Conservation (phyloP, 371 early-diverging fungal genomes). For the Saksenaea vasiformis region DNA sequence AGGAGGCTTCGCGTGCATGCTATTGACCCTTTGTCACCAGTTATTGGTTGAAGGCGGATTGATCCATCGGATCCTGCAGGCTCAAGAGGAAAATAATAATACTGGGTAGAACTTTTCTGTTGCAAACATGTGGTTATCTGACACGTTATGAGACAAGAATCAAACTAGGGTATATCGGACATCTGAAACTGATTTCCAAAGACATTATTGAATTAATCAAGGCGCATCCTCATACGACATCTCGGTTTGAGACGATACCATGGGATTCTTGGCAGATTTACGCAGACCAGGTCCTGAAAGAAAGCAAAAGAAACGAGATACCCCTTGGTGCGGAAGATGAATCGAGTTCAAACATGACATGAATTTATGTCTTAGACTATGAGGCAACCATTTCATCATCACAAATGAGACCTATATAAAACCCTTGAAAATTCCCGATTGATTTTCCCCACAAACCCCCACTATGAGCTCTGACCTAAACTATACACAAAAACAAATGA, state of each 20-base stretch:
- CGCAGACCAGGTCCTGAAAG: background rate
- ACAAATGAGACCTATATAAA: background rate
- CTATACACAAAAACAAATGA: background rate
- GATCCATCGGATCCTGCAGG: background rate
- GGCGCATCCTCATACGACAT: background rate
- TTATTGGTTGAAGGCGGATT: background rate
- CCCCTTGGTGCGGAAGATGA: background rate
- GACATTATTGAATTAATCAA: slow-evolving; percentile 7
- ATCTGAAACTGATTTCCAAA: slow-evolving; percentile 18
- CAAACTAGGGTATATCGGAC: slow-evolving; percentile 21
- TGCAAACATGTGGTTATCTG: background rate
- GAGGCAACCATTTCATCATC: background rate
- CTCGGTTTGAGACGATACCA: background rate
- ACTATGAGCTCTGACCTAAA: background rate
- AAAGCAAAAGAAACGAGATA: background rate
- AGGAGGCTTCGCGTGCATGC: background rate
- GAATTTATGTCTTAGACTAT: background rate
- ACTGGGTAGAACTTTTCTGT: background rate
- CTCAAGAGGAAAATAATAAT: background rate
- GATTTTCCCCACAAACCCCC: background rate
- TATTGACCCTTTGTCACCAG: background rate
- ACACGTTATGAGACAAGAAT: background rate
- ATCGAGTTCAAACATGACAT: background rate
- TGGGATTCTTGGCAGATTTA: background rate
- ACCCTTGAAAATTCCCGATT: background rate